Evolutionary conservation across 2,329 filamentous ascomycete genomes (phyloP).

Genomic region (Capronia coronata): DNA sequence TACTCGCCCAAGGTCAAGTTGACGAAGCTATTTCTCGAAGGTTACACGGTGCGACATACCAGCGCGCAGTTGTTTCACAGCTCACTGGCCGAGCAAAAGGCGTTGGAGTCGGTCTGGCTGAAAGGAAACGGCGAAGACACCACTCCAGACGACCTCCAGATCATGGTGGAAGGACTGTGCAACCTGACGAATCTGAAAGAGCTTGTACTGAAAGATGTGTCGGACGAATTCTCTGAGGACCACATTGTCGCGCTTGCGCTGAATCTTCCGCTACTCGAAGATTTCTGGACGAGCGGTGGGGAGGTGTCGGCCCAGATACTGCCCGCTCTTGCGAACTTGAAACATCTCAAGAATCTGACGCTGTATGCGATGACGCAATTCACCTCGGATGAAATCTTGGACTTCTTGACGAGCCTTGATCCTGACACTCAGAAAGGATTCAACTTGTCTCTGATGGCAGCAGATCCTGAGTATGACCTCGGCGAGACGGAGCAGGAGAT

Average conservation of each 20-base stretch:
- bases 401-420: constrained; percentile 31
- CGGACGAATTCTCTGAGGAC: constrained; percentile 32
- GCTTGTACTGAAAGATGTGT: constrained; percentile 34
- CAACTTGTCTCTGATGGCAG: constrained; percentile 31
- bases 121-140: constrained; percentile 31
- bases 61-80: constrained; percentile 30
- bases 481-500: constrained; percentile 30
- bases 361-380: constrained; percentile 35
- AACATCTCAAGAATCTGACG: constrained; percentile 28
- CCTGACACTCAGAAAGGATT: constrained; percentile 31
- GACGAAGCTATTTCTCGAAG: constrained; percentile 30
- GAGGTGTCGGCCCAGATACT: constrained; percentile 32
- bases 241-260: constrained; percentile 31
- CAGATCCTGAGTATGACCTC: constrained; percentile 24
- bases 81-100: constrained; percentile 29
- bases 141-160: constrained; percentile 27
- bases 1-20: constrained; percentile 29
- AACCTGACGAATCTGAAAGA: constrained; percentile 31
- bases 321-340: constrained; percentile 30
- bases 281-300: constrained; percentile 33
- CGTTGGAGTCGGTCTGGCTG: constrained; percentile 31
- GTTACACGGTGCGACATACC: constrained; percentile 28
- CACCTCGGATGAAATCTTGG: constrained; percentile 30
- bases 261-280: constrained; percentile 31
- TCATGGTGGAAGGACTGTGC: constrained; percentile 31